These are phyloP conservation scores for Dictyophora rubrovolvata DNA, from an alignment of 768 basidiomycete genomes.

Conservation along the genomic window DNA sequence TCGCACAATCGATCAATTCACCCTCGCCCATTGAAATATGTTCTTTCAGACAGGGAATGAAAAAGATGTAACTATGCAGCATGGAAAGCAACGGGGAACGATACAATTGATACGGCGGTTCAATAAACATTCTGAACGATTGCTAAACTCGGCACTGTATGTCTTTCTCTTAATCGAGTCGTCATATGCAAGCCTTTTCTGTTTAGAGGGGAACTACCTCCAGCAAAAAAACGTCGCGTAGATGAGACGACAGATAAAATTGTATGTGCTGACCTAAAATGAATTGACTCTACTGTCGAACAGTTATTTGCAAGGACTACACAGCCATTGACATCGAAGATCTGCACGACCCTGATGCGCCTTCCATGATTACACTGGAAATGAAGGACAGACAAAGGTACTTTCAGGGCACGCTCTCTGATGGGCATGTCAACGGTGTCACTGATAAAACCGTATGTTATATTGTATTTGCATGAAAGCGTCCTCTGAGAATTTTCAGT, in stretches of 20 bases:
- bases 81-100: constrained; percentile 79
- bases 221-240: constrained; percentile 51
- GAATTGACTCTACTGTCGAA: background rate
- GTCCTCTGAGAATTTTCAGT: constrained; percentile 10
- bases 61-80: constrained; percentile 90
- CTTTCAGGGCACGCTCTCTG: constrained; percentile 53
- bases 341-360: constrained; percentile 56
- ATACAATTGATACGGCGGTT: constrained; percentile 93
- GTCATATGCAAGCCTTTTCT: constrained; percentile 1
- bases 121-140: constrained; percentile 91
- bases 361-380: constrained; percentile 66
- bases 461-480: background rate
- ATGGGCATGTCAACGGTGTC: constrained; percentile 11
- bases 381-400: constrained; percentile 81
- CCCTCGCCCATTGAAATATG: background rate
- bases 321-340: constrained; percentile 74
- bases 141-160: constrained; percentile 73
- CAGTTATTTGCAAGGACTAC: constrained; percentile 17
- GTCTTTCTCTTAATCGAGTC: constrained; percentile 10
- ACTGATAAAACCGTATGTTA: constrained; percentile 16
- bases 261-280: background rate
- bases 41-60: constrained; percentile 71
- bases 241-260: constrained; percentile 17
- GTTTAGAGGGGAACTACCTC: constrained; percentile 42
- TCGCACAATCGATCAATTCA: background rate